These are phyloP conservation scores for Pterula multifida DNA, from an alignment of 1,284 basidiomycete genomes.

Conservation along the genomic window DNA sequence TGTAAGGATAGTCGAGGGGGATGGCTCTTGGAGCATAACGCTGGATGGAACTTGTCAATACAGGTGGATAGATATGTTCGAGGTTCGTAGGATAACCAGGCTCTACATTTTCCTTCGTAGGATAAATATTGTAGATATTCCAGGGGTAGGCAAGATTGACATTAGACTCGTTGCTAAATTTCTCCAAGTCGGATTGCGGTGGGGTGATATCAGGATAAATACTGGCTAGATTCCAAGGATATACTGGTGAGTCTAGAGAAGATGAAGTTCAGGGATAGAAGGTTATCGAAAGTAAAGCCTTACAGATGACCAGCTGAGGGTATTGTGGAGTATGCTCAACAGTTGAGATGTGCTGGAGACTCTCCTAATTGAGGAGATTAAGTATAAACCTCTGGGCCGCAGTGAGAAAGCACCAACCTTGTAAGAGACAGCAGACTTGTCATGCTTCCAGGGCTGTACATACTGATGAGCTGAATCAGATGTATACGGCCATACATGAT, in stretches of 20 bases:
- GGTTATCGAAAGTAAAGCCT: background rate
- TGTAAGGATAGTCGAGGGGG: background rate
- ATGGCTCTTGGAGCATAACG: background rate
- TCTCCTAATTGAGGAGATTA: no score
- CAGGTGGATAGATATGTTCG: background rate
- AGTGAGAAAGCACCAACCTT: no score
- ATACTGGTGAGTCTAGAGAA: slow-evolving; percentile 9
- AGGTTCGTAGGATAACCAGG: slow-evolving; percentile 6
- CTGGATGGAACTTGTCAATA: background rate
- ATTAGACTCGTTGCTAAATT: background rate
- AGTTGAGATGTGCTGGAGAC: no score
- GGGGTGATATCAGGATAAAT: background rate
- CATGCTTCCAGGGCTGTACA: no score
- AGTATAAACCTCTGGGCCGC: no score
- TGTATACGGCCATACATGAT: no score
- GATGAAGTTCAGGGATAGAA: background rate
- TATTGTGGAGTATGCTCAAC: background rate
- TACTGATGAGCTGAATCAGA: no score
- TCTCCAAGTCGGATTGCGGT: background rate
- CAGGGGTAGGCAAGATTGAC: background rate
- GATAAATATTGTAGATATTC: background rate
- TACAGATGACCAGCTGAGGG: background rate
- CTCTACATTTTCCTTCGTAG: background rate
- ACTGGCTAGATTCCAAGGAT: slow-evolving; percentile 4
- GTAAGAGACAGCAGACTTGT: no score